phyloP scores from a whole-genome alignment of 208 protist genomes.

The Crithidia fasciculata region DNA sequence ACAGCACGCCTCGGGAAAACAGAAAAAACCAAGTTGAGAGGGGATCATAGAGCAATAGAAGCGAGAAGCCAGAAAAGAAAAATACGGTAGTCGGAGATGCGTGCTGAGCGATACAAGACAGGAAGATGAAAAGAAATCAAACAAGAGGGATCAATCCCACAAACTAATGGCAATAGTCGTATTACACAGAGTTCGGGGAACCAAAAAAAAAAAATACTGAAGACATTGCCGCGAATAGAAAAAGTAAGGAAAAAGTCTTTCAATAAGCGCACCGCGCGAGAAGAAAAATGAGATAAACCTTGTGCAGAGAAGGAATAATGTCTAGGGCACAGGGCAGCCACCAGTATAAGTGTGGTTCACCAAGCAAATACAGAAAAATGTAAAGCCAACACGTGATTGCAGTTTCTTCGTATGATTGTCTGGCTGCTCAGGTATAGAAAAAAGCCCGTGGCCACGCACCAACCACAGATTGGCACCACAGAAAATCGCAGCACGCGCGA shows the following conservation, averaged over 20 bases:
- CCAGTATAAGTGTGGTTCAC: conserved; percentile 2
- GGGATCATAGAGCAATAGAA: too few species aligned
- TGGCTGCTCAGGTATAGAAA: too few species aligned
- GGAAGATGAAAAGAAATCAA: background rate
- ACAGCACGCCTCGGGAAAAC: background rate
- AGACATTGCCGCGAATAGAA: too few species aligned
- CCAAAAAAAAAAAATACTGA: too few species aligned
- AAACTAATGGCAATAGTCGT: too few species aligned
- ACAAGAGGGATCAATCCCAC: background rate
- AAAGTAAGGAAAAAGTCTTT: conserved; percentile 17
- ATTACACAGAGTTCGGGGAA: too few species aligned
- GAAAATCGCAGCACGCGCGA: too few species aligned
- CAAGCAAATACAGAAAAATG: background rate
- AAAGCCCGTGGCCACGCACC: too few species aligned
- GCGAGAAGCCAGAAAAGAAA: conserved; percentile 2
- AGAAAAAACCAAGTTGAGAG: conserved; percentile 11
- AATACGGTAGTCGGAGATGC: background rate
- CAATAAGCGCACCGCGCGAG: background rate
- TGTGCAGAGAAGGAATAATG: background rate
- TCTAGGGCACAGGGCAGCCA: conserved; percentile 2
- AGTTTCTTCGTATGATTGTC: too few species aligned
- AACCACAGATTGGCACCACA: too few species aligned
- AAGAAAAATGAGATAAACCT: conserved; percentile 1
- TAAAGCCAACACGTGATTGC: background rate
- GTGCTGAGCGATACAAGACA: conserved; percentile 1